These are phyloP conservation scores for Nicotiana knightiana DNA, from an alignment of 257 asterid species.

Conservation along the genomic window DNA sequence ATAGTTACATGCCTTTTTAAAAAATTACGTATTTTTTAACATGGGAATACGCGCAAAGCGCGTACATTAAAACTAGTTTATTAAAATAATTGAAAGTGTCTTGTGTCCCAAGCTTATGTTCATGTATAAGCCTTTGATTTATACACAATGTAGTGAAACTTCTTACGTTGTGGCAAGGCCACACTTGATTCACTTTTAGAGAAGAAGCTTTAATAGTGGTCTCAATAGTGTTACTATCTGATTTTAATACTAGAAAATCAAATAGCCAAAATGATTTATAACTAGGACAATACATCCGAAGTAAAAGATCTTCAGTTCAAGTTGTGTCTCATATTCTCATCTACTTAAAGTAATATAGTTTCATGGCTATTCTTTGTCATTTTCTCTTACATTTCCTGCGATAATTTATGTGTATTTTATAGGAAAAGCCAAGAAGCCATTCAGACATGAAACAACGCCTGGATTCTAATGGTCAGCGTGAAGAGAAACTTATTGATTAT, in stretches of 20 bases:
- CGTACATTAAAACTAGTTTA: too few relatives aligned
- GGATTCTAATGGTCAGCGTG: constrained; percentile 97
- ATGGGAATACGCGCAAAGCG: too few relatives aligned
- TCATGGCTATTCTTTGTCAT: neutral
- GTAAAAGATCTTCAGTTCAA: neutral
- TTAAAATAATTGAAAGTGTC: neutral
- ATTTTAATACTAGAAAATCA: neutral
- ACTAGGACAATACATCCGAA: neutral
- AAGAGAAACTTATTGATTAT: constrained; percentile 95
- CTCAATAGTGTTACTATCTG: neutral
- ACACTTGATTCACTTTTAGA: neutral
- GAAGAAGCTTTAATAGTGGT: neutral
- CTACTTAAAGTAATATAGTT: neutral
- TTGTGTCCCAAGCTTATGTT: neutral
- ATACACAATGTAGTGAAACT: neutral
- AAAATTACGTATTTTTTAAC: too few relatives aligned
- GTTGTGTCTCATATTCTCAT: neutral
- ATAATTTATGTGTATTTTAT: constrained; percentile 12
- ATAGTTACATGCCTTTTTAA: too few relatives aligned
- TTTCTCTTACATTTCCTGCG: constrained; percentile 8
- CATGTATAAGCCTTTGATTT: neutral
- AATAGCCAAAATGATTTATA: neutral
- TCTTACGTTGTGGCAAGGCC: neutral
- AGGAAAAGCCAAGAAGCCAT: constrained; percentile 98
- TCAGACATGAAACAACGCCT: constrained; percentile 89